Evolutionary conservation across 2,329 filamentous ascomycete species (phyloP), one percentile per base, ranked within the genome.

Genomic region (Aspergillus brunneoviolaceus): DNA sequence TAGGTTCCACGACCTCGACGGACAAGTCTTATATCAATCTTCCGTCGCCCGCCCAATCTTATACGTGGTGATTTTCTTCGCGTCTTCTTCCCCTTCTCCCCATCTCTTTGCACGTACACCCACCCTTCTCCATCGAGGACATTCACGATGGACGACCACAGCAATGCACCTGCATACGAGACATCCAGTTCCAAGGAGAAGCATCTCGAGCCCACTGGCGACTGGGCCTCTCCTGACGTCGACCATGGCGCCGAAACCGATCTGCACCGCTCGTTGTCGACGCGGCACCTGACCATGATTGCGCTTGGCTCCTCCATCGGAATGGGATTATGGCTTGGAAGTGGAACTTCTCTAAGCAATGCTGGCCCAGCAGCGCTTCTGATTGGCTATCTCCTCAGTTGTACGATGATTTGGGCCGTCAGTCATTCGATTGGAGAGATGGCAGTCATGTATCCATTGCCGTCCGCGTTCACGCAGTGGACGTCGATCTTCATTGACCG

Each of bases 381-480:
- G 57, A 67, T 82, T 21, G 79, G 79, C 12, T 82, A 80, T 60
- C 51, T 72, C 47, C 72, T 82, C n/a, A 68, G 70, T 31, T 72
- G 71, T 5, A 68, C 68, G 1, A 76, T 70, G 67, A 75, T 80
- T 16, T 81, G 78, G 78, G 70, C 73, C n/a, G 77, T 82, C 35
- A 74, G 69, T 49, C 79, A 81, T 39, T 79, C 77, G 2, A 79
- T 81, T 35, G 79, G 79, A 1, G 79, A 81, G 60, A 77, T 82
- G 74, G 79, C 77, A 0, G 72, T 79, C 60, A 70, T 81, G 71
- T 81, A 81, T 58, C 79, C 80, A 4, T 66, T 81, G 0, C 78
- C 80, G 0, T 77, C 75, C 5, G 77, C 78, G 11, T 82, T 81
- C 58, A 75, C 79, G n/a, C 79, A 80, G 65, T 81, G 78, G 78